phyloP scores from a whole-genome alignment of 2,329 filamentous ascomycete species.

The Rhynchosporium graminicola region DNA sequence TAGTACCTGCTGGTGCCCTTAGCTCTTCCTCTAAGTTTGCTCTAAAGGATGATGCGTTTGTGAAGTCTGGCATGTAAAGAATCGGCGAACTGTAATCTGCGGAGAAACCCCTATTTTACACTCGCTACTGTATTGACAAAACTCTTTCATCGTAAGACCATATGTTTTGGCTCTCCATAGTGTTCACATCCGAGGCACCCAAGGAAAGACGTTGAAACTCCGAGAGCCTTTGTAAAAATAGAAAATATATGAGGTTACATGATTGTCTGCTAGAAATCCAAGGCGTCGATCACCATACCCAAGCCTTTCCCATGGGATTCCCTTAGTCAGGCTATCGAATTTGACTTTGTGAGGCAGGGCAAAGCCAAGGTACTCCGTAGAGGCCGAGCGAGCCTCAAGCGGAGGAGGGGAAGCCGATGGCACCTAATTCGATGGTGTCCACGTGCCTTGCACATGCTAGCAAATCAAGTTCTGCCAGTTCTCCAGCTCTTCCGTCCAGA shows the following conservation, averaged over 20 bases:
- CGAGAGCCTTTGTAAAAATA: too few species aligned
- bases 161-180: neutral
- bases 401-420: too few species aligned
- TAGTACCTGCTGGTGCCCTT: neutral
- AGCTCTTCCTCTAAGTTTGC: neutral
- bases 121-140: neutral
- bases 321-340: neutral
- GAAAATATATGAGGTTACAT: too few species aligned
- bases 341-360: neutral
- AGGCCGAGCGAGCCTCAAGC: too few species aligned
- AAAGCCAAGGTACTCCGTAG: neutral
- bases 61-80: neutral
- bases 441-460: too few species aligned
- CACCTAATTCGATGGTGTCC: too few species aligned
- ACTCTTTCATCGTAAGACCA: constrained; percentile 2
- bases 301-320: neutral
- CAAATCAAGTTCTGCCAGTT: too few species aligned
- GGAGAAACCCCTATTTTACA: neutral
- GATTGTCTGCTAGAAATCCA: too few species aligned
- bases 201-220: too few species aligned
- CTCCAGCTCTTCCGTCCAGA: too few species aligned
- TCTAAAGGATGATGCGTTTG: constrained; percentile 1
- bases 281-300: too few species aligned
- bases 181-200: too few species aligned
- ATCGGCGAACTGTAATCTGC: neutral